Base-by-base conservation (phyloP, 345 rosid genomes). In the Nephelium lappaceum region DNA sequence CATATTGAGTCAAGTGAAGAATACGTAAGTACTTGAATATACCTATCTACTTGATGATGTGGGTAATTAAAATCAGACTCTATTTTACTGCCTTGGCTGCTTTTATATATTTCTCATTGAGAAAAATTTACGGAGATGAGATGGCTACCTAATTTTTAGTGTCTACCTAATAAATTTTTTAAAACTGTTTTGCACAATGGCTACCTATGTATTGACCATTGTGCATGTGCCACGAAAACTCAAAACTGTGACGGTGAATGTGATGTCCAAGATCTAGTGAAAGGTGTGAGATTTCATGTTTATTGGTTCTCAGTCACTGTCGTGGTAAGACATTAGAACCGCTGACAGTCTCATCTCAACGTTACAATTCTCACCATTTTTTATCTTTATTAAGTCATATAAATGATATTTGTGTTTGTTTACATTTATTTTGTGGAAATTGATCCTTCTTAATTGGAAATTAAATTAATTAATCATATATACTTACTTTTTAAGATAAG, bases 281-380 rank as follows among this genome's bases (percentile, higher is more conserved):
- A 83, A 83, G 79, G 77, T 69, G 25, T 78, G 64, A 79, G 81
- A 82, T 74, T 87, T 71, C 84, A 87, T 82, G 69, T 24, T 78
- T 63, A 21, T 63, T 68, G 5, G 18, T 10, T n/a, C 12, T 24
- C 15, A 61, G 67, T 80, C 87, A 14, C 53, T 43, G 7, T 85
- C 87, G 27, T 25, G 67, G 16, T 64, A 51, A 71, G 88, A 80
- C 86, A 65, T 82, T 47, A 65, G 8, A 81, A 80, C 84, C 80
- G 31, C 73, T 80, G 89, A 86, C 42, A 84, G 45, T 74, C 69
- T 83, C 81, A 41, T 79, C 77, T 67, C 77, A 84, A 85, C 91
- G 67, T 74, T 63, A 38, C 51, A 14, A 16, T 9, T 69, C 63
- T 9, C 15, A 23, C 3, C 5, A 23, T 38, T 12, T 51, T 27